phyloP scores from a whole-genome alignment of 1,139 yeast species.

The Geotrichum europaeum region DNA sequence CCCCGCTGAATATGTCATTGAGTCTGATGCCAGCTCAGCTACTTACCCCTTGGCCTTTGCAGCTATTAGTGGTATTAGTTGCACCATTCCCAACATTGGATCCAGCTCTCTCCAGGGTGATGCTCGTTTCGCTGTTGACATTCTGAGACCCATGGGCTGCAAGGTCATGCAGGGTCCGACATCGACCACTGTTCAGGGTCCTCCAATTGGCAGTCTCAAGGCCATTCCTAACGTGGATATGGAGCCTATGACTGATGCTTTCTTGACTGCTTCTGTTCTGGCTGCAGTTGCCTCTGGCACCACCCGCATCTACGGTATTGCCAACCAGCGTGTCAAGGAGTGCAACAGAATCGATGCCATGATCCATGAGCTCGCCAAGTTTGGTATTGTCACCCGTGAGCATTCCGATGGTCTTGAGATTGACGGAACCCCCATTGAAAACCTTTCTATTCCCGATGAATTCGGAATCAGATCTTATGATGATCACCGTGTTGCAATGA shows the following conservation, averaged over 20 bases:
- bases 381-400: conserved; percentile 81
- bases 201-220: conserved; percentile 58
- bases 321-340: conserved; percentile 96
- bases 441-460: conserved; percentile 38
- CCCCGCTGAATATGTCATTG: conserved; percentile 81
- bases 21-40: conserved; percentile 98
- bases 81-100: conserved; percentile 93
- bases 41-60: conserved; percentile 97
- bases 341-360: conserved; percentile 95
- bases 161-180: conserved; percentile 71
- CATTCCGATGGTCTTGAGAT: conserved; percentile 89
- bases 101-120: conserved; percentile 91
- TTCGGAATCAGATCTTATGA: conserved; percentile 72
- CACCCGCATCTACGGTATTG: conserved; percentile 89
- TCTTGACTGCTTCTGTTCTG: conserved; percentile 90
- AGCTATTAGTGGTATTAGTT: conserved; percentile 91
- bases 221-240: conserved; percentile 78
- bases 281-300: conserved; percentile 74
- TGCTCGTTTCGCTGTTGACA: conserved; percentile 93
- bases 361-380: conserved; percentile 80
- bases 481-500: conserved; percentile 98
- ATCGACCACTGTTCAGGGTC: conserved; percentile 90
- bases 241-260: conserved; percentile 99
- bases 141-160: conserved; percentile 93
- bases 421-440: conserved; percentile 47